phyloP scores from a whole-genome alignment of 257 asterid species.

The Solanum tacnaense region DNA sequence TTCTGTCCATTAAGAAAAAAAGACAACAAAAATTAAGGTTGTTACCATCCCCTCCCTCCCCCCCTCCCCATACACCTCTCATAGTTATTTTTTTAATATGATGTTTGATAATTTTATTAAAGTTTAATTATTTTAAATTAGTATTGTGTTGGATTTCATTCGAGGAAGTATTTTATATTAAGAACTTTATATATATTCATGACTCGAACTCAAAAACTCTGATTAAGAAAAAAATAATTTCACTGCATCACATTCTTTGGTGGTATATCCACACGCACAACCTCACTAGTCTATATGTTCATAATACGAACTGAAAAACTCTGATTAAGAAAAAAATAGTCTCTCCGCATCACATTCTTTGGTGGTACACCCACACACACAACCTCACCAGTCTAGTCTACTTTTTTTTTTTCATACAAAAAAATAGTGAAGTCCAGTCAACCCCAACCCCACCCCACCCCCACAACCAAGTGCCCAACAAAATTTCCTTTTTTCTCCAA shows the following conservation, averaged over 20 bases:
- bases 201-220: too few relatives aligned
- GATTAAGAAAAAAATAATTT: neutral
- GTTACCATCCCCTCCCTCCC: neutral
- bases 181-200: too few relatives aligned
- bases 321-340: too few relatives aligned
- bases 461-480: neutral
- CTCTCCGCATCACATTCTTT: too few relatives aligned
- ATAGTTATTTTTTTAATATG: too few relatives aligned
- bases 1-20: neutral
- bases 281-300: neutral
- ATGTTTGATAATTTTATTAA: neutral
- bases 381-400: neutral
- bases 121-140: too few relatives aligned
- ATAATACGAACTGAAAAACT: too few relatives aligned
- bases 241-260: too few relatives aligned
- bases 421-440: conserved; percentile 1
- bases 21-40: neutral
- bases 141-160: too few relatives aligned
- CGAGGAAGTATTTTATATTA: too few relatives aligned
- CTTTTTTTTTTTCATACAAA: neutral
- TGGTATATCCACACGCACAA: fast-evolving
- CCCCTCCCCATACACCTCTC: neutral
- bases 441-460: neutral
- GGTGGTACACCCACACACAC: neutral
- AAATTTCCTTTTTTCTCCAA: neutral